Base-by-base conservation (phyloP, 805 yeast species). In the Myxozyma neotropica region DNA sequence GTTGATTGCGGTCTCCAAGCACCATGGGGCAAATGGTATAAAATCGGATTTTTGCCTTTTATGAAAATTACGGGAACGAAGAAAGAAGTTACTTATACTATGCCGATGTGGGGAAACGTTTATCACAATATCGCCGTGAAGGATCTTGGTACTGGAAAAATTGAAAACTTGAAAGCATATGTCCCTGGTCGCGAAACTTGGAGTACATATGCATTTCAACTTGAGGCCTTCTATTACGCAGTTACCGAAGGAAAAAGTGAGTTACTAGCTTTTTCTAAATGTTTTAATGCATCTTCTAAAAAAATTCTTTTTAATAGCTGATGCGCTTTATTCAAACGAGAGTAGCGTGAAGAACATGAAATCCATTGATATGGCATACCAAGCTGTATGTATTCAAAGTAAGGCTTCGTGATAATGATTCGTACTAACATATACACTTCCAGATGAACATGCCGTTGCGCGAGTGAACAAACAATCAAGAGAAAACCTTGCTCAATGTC, bases 321-420 rank as follows among this genome's bases (percentile, higher is more conserved):
- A 17, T 4, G 15, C 24, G 17, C 17, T 54, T 8, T 59, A 43
- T 26, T 26, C 60, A 8, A 56, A 55, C 15, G 55, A 49, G 46
- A 53, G 51, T 29, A 57, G 61, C 19, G 39, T 62, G 10, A 52
- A 36, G 4, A 63, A 57, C 35, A 56, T 53, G 57, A 44, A 52
- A 31, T 60, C 63, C 1, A 27, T 63, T 24, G 66, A 63, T 27
- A 61, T 58, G 63, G 63, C 61, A 2, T 61, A 63, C 33, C 13
- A 12, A 21, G 65, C 66, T 21, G 65, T 58, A 61, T 8, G 65
- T 48, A 27, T 13, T 13, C 50, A 27, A 39, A 29, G n/a, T n/a
- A n/a, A n/a, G n/a, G n/a, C n/a, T 43, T 27, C 17, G 15, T 44
- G 52, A n/a, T 7, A 35, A n/a, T 53, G 39, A 23, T 15, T 43